Conservation (phyloP, 1,139 yeast species). For the Pneumocystis murina region DNA sequence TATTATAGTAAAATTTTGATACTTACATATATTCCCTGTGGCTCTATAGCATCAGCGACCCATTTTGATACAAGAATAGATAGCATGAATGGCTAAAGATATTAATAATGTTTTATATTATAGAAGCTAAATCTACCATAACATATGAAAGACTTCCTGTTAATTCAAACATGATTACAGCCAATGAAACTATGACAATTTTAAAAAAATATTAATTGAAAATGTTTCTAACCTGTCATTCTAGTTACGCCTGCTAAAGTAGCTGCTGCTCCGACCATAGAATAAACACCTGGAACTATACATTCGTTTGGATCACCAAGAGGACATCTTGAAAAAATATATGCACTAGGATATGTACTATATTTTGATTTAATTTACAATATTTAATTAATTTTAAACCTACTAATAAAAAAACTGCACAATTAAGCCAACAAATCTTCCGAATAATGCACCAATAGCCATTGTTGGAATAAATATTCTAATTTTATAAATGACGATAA, state of each 20-base stretch:
- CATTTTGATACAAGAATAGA: slow-evolving; percentile 12
- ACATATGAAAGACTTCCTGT: slow-evolving; percentile 50
- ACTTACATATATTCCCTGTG: slow-evolving; percentile 8
- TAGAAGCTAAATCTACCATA: slow-evolving; percentile 1
- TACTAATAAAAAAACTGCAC: slow-evolving; percentile 24
- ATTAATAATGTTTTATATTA: neutral
- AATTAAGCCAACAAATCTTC: slow-evolving; percentile 38
- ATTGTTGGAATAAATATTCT: slow-evolving; percentile 49
- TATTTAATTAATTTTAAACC: neutral
- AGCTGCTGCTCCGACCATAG: slow-evolving; percentile 55
- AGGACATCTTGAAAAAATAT: slow-evolving; percentile 15
- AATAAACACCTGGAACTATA: slow-evolving; percentile 46
- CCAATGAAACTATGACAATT: slow-evolving; percentile 28
- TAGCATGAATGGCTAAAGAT: slow-evolving; percentile 8
- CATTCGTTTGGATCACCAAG: slow-evolving; percentile 20
- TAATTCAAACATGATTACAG: slow-evolving; percentile 44
- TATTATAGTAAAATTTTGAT: neutral
- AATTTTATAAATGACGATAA: neutral
- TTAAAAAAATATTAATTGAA: slow-evolving; percentile 5
- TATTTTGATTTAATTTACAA: slow-evolving; percentile 16
- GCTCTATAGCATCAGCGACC: slow-evolving; percentile 10
- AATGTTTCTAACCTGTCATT: slow-evolving; percentile 33
- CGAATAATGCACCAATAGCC: slow-evolving; percentile 55
- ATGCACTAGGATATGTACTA: slow-evolving; percentile 21
- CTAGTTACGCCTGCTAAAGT: slow-evolving; percentile 56